Percentiles rank a stretch among this genome's conserved stretches.
Conservation (phyloP, 2,329 filamentous ascomycete genomes). For the Teratosphaeriaceae sp. region DNA sequence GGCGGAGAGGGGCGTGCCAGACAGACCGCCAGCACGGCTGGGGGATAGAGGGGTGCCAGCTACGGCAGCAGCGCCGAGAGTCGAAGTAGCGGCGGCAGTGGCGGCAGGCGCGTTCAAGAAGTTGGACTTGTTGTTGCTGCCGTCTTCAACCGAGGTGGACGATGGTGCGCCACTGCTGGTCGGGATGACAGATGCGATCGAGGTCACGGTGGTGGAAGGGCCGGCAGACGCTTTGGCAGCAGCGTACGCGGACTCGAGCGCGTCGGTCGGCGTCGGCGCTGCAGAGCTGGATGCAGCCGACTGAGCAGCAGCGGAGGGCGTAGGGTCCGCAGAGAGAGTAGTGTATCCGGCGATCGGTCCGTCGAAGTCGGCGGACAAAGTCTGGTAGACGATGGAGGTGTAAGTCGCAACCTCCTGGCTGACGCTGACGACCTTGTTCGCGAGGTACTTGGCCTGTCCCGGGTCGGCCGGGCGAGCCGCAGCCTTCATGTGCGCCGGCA, state of each 20-base stretch:
- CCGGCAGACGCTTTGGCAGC: slow-evolving; percentile 9
- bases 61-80: slow-evolving; percentile 12
- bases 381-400: slow-evolving; percentile 47
- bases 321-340: slow-evolving; percentile 15
- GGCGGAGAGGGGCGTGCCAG: slow-evolving; percentile 19
- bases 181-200: neutral
- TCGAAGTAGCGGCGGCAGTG: slow-evolving; percentile 10
- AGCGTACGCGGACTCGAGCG: slow-evolving; percentile 9
- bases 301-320: slow-evolving; percentile 5
- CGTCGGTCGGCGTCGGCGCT: slow-evolving; percentile 5
- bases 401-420: slow-evolving; percentile 23
- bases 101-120: slow-evolving; percentile 12
- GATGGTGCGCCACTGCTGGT: slow-evolving; percentile 3
- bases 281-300: slow-evolving; percentile 7
- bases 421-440: slow-evolving; percentile 10
- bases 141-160: slow-evolving; percentile 4
- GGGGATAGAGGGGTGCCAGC: slow-evolving; percentile 9
- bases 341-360: slow-evolving; percentile 34
- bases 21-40: slow-evolving; percentile 8
- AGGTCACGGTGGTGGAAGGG: slow-evolving; percentile 4
- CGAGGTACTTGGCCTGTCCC: slow-evolving; percentile 4
- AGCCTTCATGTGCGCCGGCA: slow-evolving; percentile 17
- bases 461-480: slow-evolving; percentile 9
- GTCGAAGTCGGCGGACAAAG: slow-evolving; percentile 45
- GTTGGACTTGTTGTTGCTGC: slow-evolving; percentile 10